Evolutionary conservation across 441 rosid genomes (phyloP), one percentile per base, ranked within the genome.

Genomic region (Euphorbia corollata): DNA sequence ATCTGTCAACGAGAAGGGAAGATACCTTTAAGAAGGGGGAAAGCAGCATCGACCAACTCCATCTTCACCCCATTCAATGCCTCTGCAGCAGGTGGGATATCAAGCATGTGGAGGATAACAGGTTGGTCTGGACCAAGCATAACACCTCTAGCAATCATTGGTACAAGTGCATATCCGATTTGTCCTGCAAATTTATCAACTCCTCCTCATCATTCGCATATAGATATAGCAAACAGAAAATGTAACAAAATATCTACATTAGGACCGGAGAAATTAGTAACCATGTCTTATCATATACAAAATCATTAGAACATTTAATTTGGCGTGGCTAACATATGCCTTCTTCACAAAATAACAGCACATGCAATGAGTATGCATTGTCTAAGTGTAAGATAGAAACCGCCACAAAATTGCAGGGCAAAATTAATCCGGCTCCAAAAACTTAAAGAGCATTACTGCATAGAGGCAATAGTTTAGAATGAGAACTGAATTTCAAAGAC

Each of bases 51-150:
- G 0, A 90, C 70, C 81, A 92, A 73, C 82, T 92, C 98, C 98
- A 90, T 92, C 84, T 85, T 92, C 27, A 90, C 97, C 53, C 94
- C 98, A 73, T 88, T 87, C 68, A 92, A 73, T 53, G 96, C 94
- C 80, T 92, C 96, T 0, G 96, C 97, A 53, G 97, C 98, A 39
- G 92, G 91, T 61, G 92, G 87, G 68, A 90, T 90, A 79, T 90
- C 98, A 68, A 92, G 96, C 98, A 90, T 88, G 84, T 92, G 97
- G 68, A 92, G 87, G 75, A 92, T 88, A 61, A 92, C 98, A 39
- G 97, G 98, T 83, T 93, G 98, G 81, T 90, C 96, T 23, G 86
- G 61, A 72, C 98, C 98, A 75, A 93, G 83, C 98, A 93, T 90
- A 67, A 89, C 80, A 62, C 98, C 96, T 71, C 96, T 81, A 9